These are phyloP conservation scores for Gomphus sp. DNA, from an alignment of 1,284 basidiomycete genomes.

Conservation along the genomic window DNA sequence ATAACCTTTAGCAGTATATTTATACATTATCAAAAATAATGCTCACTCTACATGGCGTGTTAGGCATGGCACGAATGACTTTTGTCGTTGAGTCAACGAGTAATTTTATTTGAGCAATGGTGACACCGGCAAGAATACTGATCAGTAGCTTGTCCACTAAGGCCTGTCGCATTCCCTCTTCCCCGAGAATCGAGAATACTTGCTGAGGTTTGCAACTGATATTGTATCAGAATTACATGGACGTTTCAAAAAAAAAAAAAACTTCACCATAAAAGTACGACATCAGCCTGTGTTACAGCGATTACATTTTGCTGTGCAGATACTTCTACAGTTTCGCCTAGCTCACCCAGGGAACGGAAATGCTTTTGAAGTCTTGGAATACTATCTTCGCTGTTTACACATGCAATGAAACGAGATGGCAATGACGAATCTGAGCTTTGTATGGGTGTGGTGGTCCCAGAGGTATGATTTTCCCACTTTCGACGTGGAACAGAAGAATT, in stretches of 20 bases:
- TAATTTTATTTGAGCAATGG: conserved; percentile 68
- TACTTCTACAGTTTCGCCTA: conserved; percentile 63
- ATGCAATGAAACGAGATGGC: conserved; percentile 83
- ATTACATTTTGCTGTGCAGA: conserved; percentile 61
- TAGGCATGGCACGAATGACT: conserved; percentile 96
- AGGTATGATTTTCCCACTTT: conserved; percentile 79
- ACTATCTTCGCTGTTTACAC: conserved; percentile 76
- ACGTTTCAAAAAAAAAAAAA: background rate
- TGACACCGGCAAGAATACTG: conserved; percentile 94
- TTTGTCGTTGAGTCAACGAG: conserved; percentile 75
- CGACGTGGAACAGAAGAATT: conserved; percentile 17
- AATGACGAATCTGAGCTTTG: conserved; percentile 53
- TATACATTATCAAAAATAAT: background rate
- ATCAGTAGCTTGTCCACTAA: conserved; percentile 87
- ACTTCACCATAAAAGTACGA: conserved; percentile 79
- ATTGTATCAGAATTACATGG: background rate
- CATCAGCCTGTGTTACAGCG: conserved; percentile 70
- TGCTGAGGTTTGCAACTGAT: conserved; percentile 90
- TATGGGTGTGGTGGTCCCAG: conserved; percentile 73
- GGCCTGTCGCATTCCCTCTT: conserved; percentile 80
- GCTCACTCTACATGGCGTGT: conserved; percentile 90
- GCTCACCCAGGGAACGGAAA: conserved; percentile 49
- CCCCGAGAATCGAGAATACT: conserved; percentile 66
- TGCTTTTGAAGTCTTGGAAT: conserved; percentile 59
- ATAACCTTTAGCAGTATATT: background rate